phyloP scores from a whole-genome alignment of 2,329 filamentous ascomycete genomes.

The Venturia asperata region DNA sequence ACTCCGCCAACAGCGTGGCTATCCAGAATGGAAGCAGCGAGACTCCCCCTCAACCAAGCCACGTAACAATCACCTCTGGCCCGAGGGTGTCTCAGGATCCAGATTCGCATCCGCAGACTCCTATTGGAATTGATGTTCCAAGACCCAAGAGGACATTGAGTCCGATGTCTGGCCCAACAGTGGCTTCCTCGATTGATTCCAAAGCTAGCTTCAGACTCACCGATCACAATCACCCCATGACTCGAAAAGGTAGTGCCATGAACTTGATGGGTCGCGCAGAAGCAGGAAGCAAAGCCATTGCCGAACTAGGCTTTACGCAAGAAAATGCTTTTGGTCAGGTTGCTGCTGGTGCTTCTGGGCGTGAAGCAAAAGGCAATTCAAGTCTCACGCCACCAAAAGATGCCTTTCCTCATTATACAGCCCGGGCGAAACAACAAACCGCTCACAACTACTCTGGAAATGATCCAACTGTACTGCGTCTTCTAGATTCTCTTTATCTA shows the following conservation, averaged over 20 bases:
- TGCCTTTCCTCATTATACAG: constrained; percentile 28
- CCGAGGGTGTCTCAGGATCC: not conserved
- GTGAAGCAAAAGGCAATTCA: not conserved
- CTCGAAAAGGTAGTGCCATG: constrained; percentile 50
- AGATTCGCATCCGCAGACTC: not conserved
- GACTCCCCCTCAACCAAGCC: not conserved
- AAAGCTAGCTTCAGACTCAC: constrained; percentile 24
- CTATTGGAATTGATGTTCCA: constrained; percentile 11
- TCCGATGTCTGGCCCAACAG: constrained; percentile 22
- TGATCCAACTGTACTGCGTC: constrained; percentile 52
- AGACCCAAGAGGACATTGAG: not conserved
- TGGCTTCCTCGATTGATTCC: constrained; percentile 30
- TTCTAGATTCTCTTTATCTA: constrained; percentile 78
- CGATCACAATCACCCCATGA: constrained; percentile 33
- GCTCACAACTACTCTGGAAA: constrained; percentile 83
- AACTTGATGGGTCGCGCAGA: constrained; percentile 54
- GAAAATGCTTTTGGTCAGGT: constrained; percentile 59
- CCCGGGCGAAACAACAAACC: constrained; percentile 46
- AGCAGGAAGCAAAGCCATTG: constrained; percentile 48
- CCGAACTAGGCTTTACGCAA: constrained; percentile 59
- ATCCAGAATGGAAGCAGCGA: not conserved
- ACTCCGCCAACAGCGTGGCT: not conserved
- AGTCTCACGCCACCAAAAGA: constrained; percentile 26
- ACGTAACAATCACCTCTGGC: not conserved
- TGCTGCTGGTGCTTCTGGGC: constrained; percentile 31